phyloP scores from a whole-genome alignment of 176 grass and related monocot species.

The Oryza meyeriana region DNA sequence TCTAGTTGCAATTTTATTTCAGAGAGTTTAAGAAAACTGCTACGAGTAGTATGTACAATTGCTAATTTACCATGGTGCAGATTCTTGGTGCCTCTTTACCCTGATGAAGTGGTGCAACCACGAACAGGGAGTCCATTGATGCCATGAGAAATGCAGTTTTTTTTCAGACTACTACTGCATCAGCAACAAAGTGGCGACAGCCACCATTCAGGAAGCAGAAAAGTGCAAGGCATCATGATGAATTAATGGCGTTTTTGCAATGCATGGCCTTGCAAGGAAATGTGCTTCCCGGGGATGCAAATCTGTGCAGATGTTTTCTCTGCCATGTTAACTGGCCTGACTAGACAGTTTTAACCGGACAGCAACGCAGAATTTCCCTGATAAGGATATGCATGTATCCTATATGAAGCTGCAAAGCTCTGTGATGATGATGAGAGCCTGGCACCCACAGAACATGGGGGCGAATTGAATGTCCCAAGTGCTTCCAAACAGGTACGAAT shows the following conservation, averaged over 20 bases:
- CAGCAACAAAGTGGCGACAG: background rate
- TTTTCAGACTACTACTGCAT: background rate
- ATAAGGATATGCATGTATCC: background rate
- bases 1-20: background rate
- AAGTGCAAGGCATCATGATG: conserved; percentile 11
- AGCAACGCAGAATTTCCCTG: conserved; percentile 20
- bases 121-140: no score
- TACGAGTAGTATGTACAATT: no score
- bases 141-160: background rate
- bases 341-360: conserved; percentile 37
- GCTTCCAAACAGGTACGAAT: conserved; percentile 38
- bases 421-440: conserved; percentile 15
- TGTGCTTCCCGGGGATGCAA: background rate
- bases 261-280: background rate
- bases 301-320: background rate
- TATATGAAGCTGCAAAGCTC: background rate
- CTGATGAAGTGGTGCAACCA: background rate
- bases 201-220: background rate
- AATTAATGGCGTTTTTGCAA: background rate
- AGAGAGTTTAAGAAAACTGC: background rate
- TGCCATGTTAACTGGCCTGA: background rate
- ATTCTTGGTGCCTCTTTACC: background rate
- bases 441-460: conserved; percentile 50
- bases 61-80: background rate
- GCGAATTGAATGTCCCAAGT: conserved; percentile 26